phyloP scores from a whole-genome alignment of 352 stramenopile species.

The Phytophthora melonis region DNA sequence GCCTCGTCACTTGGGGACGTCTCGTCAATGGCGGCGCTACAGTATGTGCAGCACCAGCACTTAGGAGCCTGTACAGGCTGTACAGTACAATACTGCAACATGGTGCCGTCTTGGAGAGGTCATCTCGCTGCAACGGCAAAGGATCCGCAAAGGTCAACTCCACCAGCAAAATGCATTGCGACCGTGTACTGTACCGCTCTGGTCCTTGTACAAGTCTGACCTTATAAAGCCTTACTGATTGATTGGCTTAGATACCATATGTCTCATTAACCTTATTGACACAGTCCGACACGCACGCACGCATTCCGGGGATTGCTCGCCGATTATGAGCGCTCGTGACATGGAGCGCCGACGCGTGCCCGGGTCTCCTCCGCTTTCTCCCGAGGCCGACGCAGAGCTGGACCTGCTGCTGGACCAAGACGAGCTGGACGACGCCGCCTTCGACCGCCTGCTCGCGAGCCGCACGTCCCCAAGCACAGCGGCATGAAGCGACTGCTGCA shows the following conservation, averaged over 20 bases:
- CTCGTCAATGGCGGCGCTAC: neutral
- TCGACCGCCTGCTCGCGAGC: constrained; percentile 26
- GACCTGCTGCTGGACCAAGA: constrained; percentile 32
- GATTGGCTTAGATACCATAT: neutral
- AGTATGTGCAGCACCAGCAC: no score
- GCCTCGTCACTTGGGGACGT: neutral
- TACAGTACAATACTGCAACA: no score
- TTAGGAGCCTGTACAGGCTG: no score
- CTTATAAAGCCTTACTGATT: neutral
- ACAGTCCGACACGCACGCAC: neutral
- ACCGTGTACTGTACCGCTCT: neutral
- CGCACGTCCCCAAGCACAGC: constrained; percentile 11
- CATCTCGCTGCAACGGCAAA: no score
- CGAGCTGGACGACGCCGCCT: constrained; percentile 30
- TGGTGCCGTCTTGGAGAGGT: no score
- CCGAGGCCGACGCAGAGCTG: constrained; percentile 27
- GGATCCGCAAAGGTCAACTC: no score
- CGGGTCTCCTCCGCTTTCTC: constrained; percentile 24
- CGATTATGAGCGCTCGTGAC: constrained; percentile 39
- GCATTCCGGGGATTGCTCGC: constrained; percentile 21
- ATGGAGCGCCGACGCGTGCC: constrained; percentile 38
- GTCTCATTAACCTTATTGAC: neutral
- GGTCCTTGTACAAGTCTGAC: neutral
- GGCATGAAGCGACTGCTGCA: constrained; percentile 29
- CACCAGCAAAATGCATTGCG: no score